Evolutionary conservation across 495 filamentous ascomycete species (phyloP), one percentile per base, ranked within the genome.

Genomic region (Podospora sp.): DNA sequence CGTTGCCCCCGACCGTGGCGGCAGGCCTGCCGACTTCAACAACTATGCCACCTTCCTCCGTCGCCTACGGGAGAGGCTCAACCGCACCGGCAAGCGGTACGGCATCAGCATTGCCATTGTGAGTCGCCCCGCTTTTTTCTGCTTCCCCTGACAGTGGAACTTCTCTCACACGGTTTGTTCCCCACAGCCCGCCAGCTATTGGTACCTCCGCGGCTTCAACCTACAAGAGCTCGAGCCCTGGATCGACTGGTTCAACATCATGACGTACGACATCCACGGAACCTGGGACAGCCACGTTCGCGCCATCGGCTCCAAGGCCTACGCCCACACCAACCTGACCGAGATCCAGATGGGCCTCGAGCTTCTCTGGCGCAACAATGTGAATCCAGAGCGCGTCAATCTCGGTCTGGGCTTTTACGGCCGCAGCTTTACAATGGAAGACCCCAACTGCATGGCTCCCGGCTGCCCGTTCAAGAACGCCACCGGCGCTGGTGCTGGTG

Each of bases 391-490:
- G 5, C 75, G 82, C 46, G 75, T 86, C 2, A 63, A 68, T 59
- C 35, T 87, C 5, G 85, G 84, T 14, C 35, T 84, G 0, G 84
- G 76, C 0, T 86, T 82, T 60, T 87, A 87, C 60, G 84, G 84
- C 0, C 77, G 85, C 6, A 64, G 29, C 29, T 68, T 68, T 50
- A 68, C 65, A 51, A 62, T 70, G 18, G 46, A 57, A 12, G 68
- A 71, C 21, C 65, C 59, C 0, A 49, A 16, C 22, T 74, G 73
- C 33, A 63, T 60, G 29, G 22, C 8, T 2, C 35, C 69, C 0
- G 77, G 77, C 1, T 78, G 77, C 62, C 11, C 18, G 14, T 77
- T 77, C 63, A 58, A 33, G 8, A 33, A 33, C 8, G 29, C 36
- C 6, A 63, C 8, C 18, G 67, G 67, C 26, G 79, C 56, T 7